Evolutionary conservation across 2,329 filamentous ascomycete species (phyloP).

Genomic region (Malbranchea zuffiana): DNA sequence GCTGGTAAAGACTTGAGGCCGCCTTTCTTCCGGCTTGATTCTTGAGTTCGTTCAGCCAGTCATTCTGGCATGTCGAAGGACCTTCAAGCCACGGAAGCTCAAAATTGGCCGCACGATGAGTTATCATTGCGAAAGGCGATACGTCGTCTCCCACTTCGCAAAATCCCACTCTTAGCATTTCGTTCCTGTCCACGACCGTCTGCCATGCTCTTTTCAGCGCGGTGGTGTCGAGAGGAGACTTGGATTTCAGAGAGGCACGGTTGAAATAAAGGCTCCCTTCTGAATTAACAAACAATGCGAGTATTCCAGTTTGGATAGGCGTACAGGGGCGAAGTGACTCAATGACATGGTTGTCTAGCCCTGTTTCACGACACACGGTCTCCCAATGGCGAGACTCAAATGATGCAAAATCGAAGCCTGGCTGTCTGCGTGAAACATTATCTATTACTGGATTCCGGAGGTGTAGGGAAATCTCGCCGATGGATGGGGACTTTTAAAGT

Average conservation of each 20-base stretch:
- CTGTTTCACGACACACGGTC: conserved; percentile 23
- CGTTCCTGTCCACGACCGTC: conserved; percentile 43
- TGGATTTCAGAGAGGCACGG: conserved; percentile 47
- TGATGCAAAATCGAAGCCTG: conserved; percentile 38
- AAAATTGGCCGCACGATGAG: conserved; percentile 36
- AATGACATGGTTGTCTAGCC: conserved; percentile 30
- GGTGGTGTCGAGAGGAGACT: conserved; percentile 25
- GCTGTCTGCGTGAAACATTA: not conserved
- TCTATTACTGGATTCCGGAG: conserved; percentile 34
- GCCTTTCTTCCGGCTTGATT: not conserved
- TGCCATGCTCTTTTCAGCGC: conserved; percentile 51
- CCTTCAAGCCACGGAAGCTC: conserved; percentile 31
- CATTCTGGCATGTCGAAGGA: conserved; percentile 4
- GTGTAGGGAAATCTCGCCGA: conserved; percentile 25
- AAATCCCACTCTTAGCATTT: conserved; percentile 71
- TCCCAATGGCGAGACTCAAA: conserved; percentile 40
- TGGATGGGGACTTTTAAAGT: conserved; percentile 26
- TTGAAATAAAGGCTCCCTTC: conserved; percentile 65
- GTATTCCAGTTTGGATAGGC: conserved; percentile 65
- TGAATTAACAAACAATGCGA: conserved; percentile 61
- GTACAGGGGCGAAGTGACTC: conserved; percentile 65
- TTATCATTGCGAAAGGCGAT: conserved; percentile 63
- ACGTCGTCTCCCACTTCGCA: conserved; percentile 48
- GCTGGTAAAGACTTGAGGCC: conserved; percentile 37
- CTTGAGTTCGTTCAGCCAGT: not conserved